These are phyloP conservation scores for Aspergillus piperis DNA, from an alignment of 2,329 filamentous ascomycete genomes.

Conservation along the genomic window DNA sequence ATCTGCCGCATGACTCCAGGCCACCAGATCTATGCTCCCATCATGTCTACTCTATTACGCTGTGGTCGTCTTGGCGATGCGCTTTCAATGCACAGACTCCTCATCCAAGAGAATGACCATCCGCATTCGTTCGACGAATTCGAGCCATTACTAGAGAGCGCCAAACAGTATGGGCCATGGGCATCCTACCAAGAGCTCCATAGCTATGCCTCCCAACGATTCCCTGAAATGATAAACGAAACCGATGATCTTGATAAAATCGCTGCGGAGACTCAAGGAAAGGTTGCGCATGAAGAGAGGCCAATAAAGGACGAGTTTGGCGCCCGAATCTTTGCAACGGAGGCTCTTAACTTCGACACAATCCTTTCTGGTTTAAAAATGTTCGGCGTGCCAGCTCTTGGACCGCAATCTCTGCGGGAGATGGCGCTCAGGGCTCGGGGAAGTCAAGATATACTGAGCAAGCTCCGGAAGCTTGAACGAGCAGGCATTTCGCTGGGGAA, in stretches of 20 bases:
- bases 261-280: constrained; percentile 2
- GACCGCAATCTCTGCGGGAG: constrained; percentile 74
- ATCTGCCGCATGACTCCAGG: constrained; percentile 44
- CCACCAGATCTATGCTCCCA: constrained; percentile 46
- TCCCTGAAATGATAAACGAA: constrained; percentile 8
- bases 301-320: constrained; percentile 68
- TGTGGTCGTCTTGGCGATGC: constrained; percentile 42
- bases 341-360: constrained; percentile 70
- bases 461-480: constrained; percentile 62
- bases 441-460: constrained; percentile 57
- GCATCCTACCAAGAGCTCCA: constrained; percentile 28
- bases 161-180: constrained; percentile 33
- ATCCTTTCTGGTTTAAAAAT: constrained; percentile 69
- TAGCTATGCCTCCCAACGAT: constrained; percentile 23
- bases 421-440: constrained; percentile 68
- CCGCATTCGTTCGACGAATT: constrained; percentile 42
- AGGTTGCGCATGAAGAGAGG: constrained; percentile 37
- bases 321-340: constrained; percentile 79
- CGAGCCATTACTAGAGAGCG: constrained; percentile 44
- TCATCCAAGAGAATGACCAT: constrained; percentile 45
- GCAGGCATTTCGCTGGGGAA: constrained; percentile 64
- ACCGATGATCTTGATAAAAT: constrained; percentile 14
- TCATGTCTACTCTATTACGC: constrained; percentile 45
- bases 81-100: constrained; percentile 49
- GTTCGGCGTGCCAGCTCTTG: constrained; percentile 71